Conservation (phyloP, 805 yeast genomes). For the Candida suzukii region DNA sequence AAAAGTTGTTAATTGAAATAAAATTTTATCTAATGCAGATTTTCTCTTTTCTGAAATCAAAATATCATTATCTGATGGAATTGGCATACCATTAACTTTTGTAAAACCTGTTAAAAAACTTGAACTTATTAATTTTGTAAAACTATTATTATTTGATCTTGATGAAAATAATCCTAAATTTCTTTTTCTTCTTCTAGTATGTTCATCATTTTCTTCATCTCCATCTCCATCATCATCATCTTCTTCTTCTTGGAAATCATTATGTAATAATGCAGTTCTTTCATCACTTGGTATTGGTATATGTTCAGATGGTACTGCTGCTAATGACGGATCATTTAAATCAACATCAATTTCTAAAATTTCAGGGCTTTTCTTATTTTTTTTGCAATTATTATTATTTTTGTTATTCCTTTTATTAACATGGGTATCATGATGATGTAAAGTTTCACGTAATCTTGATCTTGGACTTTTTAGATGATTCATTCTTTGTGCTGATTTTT, state of each 20-base stretch:
- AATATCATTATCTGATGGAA: slow-evolving; percentile 1
- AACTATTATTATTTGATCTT: slow-evolving; percentile 3
- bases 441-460: slow-evolving; percentile 13
- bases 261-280: neutral
- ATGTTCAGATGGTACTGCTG: slow-evolving; percentile 4
- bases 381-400: neutral
- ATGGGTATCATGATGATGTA: slow-evolving; percentile 2
- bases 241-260: neutral
- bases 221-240: neutral
- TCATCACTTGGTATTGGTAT: slow-evolving; percentile 3
- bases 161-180: neutral
- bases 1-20: slow-evolving; percentile 4
- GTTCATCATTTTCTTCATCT: neutral
- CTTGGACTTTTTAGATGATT: slow-evolving; percentile 17
- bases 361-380: neutral
- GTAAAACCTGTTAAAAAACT: slow-evolving; percentile 24
- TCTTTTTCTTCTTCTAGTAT: neutral
- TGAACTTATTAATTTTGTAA: slow-evolving; percentile 18
- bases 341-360: slow-evolving; percentile 6
- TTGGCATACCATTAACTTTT: slow-evolving; percentile 20
- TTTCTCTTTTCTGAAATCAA: neutral
- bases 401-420: neutral
- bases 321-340: neutral
- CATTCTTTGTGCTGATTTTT: slow-evolving; percentile 9
- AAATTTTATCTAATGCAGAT: neutral